phyloP scores from a whole-genome alignment of 2,329 filamentous ascomycete species.

The Akanthomyces uredinophilus region DNA sequence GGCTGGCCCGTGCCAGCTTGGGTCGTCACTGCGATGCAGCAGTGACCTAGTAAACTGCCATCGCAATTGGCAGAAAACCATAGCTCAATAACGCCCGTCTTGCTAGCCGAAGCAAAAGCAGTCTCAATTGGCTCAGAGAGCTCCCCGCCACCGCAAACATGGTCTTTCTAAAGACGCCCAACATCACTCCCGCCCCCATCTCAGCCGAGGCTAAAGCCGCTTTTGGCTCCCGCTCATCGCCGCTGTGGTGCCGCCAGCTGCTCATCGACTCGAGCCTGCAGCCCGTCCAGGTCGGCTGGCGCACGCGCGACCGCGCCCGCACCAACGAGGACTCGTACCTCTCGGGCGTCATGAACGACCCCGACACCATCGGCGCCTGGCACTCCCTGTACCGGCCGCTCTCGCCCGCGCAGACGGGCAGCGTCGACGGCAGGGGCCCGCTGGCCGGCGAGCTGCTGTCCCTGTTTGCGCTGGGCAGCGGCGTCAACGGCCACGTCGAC shows the following conservation, averaged over 20 bases:
- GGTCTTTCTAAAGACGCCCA: background rate
- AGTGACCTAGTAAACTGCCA: too few species aligned
- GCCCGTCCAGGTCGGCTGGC: background rate
- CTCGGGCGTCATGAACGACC: background rate
- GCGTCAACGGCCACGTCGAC: slow-evolving; percentile 19
- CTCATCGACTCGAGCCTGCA: slow-evolving; percentile 1
- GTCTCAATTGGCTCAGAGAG: too few species aligned
- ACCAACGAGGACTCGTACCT: slow-evolving; percentile 7
- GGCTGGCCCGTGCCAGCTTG: too few species aligned
- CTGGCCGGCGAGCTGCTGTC: slow-evolving; percentile 5
- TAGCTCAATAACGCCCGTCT: too few species aligned
- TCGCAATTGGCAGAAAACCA: too few species aligned
- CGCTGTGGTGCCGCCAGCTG: slow-evolving; percentile 10
- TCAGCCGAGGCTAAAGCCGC: background rate
- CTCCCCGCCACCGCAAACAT: background rate
- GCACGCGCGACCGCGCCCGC: background rate
- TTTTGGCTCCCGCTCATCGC: slow-evolving; percentile 3
- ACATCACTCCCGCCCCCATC: background rate
- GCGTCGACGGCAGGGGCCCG: background rate
- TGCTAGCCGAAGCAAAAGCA: background rate
- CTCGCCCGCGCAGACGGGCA: background rate
- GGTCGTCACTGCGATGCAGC: too few species aligned
- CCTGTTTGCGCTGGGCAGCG: slow-evolving; percentile 16
- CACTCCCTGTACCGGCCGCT: slow-evolving; percentile 4
- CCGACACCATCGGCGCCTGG: slow-evolving; percentile 7